A percentile compares a stretch with the other conserved stretches of the same genome.
These are phyloP conservation scores for Dacryopinax spathularia DNA, from an alignment of 768 basidiomycete species.

Conservation along the genomic window DNA sequence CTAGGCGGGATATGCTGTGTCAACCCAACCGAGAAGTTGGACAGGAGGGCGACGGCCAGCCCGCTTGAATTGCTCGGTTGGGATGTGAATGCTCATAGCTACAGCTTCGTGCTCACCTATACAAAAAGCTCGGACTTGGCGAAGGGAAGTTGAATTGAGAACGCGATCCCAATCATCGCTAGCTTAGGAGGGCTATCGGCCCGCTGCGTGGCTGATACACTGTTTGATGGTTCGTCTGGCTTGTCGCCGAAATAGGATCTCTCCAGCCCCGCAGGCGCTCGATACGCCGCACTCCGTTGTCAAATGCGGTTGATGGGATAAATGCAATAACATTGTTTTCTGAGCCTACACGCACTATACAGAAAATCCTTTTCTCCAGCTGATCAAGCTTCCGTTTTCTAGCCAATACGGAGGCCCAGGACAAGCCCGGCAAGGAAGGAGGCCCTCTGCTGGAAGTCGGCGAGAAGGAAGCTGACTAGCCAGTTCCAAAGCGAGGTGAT, in stretches of 20 bases:
- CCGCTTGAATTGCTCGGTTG: conserved; percentile 34
- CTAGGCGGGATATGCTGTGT: conserved; percentile 21
- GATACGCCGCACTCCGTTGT: no score
- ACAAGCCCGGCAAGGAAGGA: conserved; percentile 74
- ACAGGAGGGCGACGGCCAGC: conserved; percentile 17
- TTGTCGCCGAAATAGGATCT: conserved; percentile 8
- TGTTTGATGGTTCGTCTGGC: conserved; percentile 25
- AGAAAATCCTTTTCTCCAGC: neutral
- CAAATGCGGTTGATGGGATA: neutral
- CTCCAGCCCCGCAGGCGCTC: no score
- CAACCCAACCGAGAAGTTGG: conserved; percentile 16
- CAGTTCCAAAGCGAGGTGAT: conserved; percentile 50
- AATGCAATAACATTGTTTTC: neutral
- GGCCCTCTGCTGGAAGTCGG: conserved; percentile 84
- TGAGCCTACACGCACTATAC: neutral
- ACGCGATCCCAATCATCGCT: conserved; percentile 22
- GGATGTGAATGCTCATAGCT: conserved; percentile 35
- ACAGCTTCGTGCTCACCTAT: conserved; percentile 33
- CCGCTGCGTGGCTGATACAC: conserved; percentile 38
- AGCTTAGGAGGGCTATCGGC: conserved; percentile 35
- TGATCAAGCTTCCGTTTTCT: conserved; percentile 12
- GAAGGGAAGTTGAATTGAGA: conserved; percentile 23
- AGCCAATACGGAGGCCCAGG: conserved; percentile 72
- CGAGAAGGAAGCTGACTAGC: conserved; percentile 68
- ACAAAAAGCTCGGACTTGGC: conserved; percentile 32